Conservation (phyloP, 2,329 filamentous ascomycete species). For the Paraphaeosphaeria minitans region DNA sequence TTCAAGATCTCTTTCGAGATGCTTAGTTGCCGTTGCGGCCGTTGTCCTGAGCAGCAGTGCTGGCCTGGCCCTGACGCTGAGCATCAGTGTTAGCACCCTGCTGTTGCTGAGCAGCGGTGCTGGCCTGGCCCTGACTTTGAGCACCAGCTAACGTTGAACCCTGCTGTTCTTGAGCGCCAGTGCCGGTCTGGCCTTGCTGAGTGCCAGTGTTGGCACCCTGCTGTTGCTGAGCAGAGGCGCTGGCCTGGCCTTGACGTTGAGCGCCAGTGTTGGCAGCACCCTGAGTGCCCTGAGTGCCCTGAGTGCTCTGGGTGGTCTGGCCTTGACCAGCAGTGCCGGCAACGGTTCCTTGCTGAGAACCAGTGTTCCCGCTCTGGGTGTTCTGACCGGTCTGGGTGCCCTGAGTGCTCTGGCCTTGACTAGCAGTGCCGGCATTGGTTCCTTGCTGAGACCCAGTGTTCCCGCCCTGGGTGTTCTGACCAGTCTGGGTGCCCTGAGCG, state of each 20-base stretch:
- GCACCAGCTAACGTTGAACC: not conserved
- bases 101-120: slow-evolving; percentile 11
- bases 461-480: slow-evolving; percentile 6
- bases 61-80: not conserved
- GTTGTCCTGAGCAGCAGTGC: not conserved
- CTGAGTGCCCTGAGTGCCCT: slow-evolving; percentile 11
- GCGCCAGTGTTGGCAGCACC: not conserved
- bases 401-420: not conserved
- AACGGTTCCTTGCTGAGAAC: too few relatives aligned
- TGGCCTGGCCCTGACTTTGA: slow-evolving; percentile 7
- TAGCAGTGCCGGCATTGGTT: not conserved
- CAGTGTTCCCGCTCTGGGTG: not conserved
- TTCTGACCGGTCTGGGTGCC: too few relatives aligned
- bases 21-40: not conserved
- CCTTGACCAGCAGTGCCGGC: too few relatives aligned
- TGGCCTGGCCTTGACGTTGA: slow-evolving; percentile 8
- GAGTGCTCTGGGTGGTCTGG: not conserved
- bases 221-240: slow-evolving; percentile 11
- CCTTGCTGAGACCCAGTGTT: slow-evolving; percentile 11
- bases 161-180: slow-evolving; percentile 10
- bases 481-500: slow-evolving; percentile 3
- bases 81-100: not conserved
- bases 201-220: not conserved
- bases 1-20: not conserved
- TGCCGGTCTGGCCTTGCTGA: not conserved